Evolutionary conservation across 306 rosid genomes (phyloP).

Genomic region (Malus orientalis): DNA sequence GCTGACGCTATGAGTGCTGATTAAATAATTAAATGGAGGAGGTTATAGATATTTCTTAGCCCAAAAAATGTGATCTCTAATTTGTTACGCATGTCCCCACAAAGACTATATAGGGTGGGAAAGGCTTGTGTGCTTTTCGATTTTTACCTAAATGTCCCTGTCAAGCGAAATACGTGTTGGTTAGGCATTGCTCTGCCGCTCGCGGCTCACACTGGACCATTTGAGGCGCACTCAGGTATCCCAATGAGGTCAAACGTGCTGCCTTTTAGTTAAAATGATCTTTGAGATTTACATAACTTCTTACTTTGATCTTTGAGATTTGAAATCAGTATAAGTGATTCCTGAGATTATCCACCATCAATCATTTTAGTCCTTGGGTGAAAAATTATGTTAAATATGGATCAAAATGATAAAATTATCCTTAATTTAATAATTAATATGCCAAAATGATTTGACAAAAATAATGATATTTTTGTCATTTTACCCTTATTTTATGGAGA

Average conservation of each 20-base stretch:
- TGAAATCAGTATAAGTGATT: too few relatives aligned
- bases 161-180: not conserved
- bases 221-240: not conserved
- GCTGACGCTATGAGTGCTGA: not conserved
- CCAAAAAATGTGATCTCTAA: not conserved
- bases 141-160: not conserved
- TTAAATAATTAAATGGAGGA: not conserved
- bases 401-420: too few relatives aligned
- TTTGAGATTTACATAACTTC: rapidly evolving
- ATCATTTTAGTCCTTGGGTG: too few relatives aligned
- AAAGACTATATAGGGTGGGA: not conserved
- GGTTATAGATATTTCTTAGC: not conserved
- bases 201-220: conserved; percentile 7
- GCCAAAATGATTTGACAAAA: too few relatives aligned
- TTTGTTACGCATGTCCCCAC: not conserved
- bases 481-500: too few relatives aligned
- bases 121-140: not conserved
- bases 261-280: not conserved
- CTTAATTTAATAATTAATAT: too few relatives aligned
- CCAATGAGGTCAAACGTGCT: not conserved
- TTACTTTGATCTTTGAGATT: rapidly evolving
- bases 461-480: too few relatives aligned
- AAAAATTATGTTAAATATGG: too few relatives aligned
- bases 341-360: too few relatives aligned
- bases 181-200: conserved; percentile 16